A percentile compares a stretch with the other conserved stretches of the same genome.
phyloP scores from a whole-genome alignment of 2,329 filamentous ascomycete species.

The Arachnomyces sp. region DNA sequence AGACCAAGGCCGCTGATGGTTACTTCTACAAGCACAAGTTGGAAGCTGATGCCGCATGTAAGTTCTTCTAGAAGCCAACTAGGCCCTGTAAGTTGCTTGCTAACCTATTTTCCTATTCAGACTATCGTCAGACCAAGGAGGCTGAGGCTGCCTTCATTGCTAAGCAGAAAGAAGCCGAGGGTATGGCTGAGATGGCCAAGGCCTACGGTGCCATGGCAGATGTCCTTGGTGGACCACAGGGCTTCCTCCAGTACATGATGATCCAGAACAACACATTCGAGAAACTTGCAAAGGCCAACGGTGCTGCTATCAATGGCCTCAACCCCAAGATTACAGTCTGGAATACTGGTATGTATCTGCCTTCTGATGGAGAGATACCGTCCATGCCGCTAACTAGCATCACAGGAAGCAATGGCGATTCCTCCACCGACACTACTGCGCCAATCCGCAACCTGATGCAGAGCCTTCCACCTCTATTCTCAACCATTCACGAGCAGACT shows the following conservation, averaged over 20 bases:
- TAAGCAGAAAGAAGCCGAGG: constrained; percentile 67
- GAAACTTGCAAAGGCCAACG: constrained; percentile 69
- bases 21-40: constrained; percentile 31
- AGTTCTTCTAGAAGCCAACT: constrained; percentile 5
- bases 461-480: constrained; percentile 71
- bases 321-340: constrained; percentile 86
- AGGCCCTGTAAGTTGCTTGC: not conserved
- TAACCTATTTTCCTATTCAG: constrained; percentile 9
- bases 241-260: constrained; percentile 79
- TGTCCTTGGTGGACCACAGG: constrained; percentile 69
- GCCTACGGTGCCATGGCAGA: constrained; percentile 65
- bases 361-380: constrained; percentile 5
- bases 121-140: constrained; percentile 23
- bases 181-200: constrained; percentile 65
- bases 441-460: constrained; percentile 77
- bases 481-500: constrained; percentile 81
- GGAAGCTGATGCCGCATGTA: constrained; percentile 32
- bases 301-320: constrained; percentile 62
- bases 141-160: constrained; percentile 49
- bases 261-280: constrained; percentile 73
- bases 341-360: constrained; percentile 57
- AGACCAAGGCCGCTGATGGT: constrained; percentile 48
- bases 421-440: constrained; percentile 46
- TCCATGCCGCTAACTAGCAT: not conserved
- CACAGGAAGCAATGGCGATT: constrained; percentile 32